Percentiles rank a stretch among this genome's conserved stretches.
phyloP scores from a whole-genome alignment of 768 basidiomycete species.

The Termitomyces sp. region DNA sequence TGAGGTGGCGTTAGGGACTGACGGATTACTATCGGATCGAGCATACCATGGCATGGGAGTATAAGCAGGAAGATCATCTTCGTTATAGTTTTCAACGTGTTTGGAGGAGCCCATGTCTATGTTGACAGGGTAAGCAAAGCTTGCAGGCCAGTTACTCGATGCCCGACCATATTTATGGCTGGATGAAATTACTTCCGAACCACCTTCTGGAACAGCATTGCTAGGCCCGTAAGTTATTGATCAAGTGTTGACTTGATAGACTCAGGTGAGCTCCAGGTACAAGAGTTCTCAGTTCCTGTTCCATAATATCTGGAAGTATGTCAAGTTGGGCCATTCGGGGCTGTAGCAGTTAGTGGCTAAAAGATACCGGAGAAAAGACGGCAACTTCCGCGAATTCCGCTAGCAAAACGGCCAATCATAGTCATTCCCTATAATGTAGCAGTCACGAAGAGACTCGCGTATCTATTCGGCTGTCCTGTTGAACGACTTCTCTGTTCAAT shows the following conservation, averaged over 20 bases:
- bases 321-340: conserved; percentile 8
- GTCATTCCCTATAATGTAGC: background rate
- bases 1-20: background rate
- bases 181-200: conserved; percentile 8
- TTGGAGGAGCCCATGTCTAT: conserved; percentile 12
- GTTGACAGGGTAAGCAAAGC: conserved; percentile 6
- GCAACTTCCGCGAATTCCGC: background rate
- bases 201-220: background rate
- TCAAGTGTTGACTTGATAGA: conserved; percentile 5
- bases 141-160: background rate
- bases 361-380: background rate
- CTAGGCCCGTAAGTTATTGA: background rate
- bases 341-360: background rate
- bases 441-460: background rate
- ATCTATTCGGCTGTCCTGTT: background rate
- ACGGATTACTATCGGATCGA: background rate
- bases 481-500: background rate
- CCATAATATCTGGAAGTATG: conserved; percentile 1
- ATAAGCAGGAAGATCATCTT: conserved; percentile 38
- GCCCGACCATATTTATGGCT: conserved; percentile 8
- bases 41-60: conserved; percentile 44
- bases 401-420: background rate
- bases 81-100: conserved; percentile 24
- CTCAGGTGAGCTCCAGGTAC: conserved; percentile 12
- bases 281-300: background rate